A percentile compares a stretch with the other conserved stretches of the same genome.
These are phyloP conservation scores for Rhizopus microsporus DNA, from an alignment of 371 early-diverging fungal genomes.

Conservation along the genomic window DNA sequence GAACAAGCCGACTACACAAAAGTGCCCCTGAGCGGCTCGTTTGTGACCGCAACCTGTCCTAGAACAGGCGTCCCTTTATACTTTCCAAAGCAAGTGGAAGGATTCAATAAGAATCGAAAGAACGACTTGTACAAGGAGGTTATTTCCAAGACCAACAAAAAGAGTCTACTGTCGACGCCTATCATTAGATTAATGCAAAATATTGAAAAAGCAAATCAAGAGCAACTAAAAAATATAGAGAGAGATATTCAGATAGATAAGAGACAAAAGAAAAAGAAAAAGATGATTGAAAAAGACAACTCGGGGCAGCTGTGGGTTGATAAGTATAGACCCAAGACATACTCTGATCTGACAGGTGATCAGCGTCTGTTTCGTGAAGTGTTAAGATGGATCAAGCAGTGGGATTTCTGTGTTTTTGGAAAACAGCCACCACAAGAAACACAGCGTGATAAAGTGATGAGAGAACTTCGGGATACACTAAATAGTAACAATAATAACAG, in stretches of 20 bases:
- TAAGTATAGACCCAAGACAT: constrained; percentile 83
- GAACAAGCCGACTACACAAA: constrained; percentile 12
- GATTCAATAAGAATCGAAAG: constrained; percentile 14
- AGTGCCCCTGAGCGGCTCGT: constrained; percentile 22
- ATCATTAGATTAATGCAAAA: constrained; percentile 34
- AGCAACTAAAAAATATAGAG: constrained; percentile 19
- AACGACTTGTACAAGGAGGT: constrained; percentile 8
- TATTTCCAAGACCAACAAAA: constrained; percentile 1
- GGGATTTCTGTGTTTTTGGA: constrained; percentile 96
- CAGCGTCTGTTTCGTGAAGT: constrained; percentile 87
- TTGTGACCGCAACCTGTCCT: constrained; percentile 30
- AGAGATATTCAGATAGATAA: constrained; percentile 38
- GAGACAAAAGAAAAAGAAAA: constrained; percentile 35
- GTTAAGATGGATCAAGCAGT: constrained; percentile 91
- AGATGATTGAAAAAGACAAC: constrained; percentile 17
- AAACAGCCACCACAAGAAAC: constrained; percentile 27
- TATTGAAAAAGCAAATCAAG: constrained; percentile 16
- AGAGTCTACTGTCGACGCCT: constrained; percentile 31
- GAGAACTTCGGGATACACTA: constrained; percentile 30
- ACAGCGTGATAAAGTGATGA: constrained; percentile 36
- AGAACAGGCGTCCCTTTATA: constrained; percentile 50
- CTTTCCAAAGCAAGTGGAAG: constrained; percentile 38
- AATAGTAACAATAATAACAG: constrained; percentile 16
- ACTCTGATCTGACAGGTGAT: constrained; percentile 92
- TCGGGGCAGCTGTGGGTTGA: constrained; percentile 79